phyloP scores from a whole-genome alignment of 441 rosid species.

The Adansonia rubrostipa region DNA sequence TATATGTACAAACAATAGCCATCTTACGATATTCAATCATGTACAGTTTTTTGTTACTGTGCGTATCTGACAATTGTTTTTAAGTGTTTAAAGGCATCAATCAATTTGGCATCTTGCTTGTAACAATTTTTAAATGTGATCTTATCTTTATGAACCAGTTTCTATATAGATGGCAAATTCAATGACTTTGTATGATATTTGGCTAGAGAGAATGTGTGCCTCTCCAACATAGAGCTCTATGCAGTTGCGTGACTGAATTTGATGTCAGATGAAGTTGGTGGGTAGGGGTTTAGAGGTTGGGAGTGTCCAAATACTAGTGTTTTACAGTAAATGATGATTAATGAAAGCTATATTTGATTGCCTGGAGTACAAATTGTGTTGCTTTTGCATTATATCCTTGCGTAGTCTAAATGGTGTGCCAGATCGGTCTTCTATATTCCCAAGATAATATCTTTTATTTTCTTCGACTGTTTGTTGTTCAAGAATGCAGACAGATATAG shows the following conservation, averaged over 20 bases:
- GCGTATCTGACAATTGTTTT: not conserved
- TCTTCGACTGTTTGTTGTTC: no score
- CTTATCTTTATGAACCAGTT: not conserved
- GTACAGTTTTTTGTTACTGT: not conserved
- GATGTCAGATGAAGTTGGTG: not conserved
- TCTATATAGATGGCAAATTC: not conserved
- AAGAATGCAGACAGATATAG: no score
- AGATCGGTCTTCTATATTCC: no score
- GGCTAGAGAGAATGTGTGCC: not conserved
- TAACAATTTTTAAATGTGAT: not conserved
- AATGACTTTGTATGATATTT: not conserved
- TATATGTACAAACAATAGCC: not conserved
- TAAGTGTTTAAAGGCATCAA: not conserved
- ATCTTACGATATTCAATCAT: not conserved
- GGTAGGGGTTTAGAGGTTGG: not conserved
- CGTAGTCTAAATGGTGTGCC: no score
- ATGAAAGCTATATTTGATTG: constrained; percentile 5
- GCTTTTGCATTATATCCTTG: not conserved
- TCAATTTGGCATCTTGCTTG: not conserved
- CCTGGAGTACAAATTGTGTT: not conserved
- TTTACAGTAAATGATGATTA: not conserved
- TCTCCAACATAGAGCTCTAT: not conserved
- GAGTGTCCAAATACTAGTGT: not conserved
- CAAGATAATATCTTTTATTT: no score
- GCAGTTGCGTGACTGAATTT: not conserved